Evolutionary conservation across 164 flowering plant species (phyloP).

Genomic region (Chimonanthus salicifolius): DNA sequence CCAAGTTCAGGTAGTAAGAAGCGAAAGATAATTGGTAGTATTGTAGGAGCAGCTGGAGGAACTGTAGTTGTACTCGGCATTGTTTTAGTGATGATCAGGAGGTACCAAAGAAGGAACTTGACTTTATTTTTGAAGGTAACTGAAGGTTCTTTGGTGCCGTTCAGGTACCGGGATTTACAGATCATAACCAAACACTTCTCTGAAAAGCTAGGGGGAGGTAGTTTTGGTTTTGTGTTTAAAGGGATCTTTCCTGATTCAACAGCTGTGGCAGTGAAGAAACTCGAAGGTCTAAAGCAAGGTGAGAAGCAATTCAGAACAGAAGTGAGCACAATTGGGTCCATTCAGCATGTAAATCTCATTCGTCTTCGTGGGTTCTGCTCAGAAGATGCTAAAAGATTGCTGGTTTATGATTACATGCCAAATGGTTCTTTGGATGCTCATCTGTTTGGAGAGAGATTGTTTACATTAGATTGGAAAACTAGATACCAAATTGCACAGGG

Average conservation of each 20-base stretch:
- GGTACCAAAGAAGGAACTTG: slow-evolving; percentile 12
- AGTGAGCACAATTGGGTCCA: too few relatives aligned
- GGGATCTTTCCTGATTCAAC: slow-evolving; percentile 38
- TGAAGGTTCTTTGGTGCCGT: slow-evolving; percentile 34
- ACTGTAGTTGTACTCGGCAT: slow-evolving; percentile 12
- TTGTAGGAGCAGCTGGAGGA: slow-evolving; percentile 20
- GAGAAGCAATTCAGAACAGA: too few relatives aligned
- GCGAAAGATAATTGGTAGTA: slow-evolving; percentile 8
- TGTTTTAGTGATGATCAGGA: slow-evolving; percentile 12
- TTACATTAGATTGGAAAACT: slow-evolving; percentile 24
- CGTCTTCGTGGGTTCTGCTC: slow-evolving; percentile 59
- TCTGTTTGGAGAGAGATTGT: slow-evolving; percentile 21
- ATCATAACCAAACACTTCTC: slow-evolving; percentile 50
- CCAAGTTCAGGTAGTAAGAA: slow-evolving; percentile 4
- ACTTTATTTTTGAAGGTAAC: slow-evolving; percentile 12
- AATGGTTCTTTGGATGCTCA: slow-evolving; percentile 40
- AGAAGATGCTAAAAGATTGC: slow-evolving; percentile 32
- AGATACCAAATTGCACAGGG: slow-evolving; percentile 35
- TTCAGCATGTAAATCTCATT: too few relatives aligned
- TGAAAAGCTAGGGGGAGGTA: slow-evolving; percentile 51
- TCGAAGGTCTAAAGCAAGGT: too few relatives aligned
- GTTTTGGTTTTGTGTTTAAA: slow-evolving; percentile 49
- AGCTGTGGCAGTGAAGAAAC: too few relatives aligned
- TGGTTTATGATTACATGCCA: slow-evolving; percentile 60
- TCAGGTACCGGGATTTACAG: slow-evolving; percentile 34